A percentile compares a stretch with the other conserved stretches of the same genome.
Conservation (phyloP, 2,329 filamentous ascomycete species). For the Magnaporthiopsis rhizophila region DNA sequence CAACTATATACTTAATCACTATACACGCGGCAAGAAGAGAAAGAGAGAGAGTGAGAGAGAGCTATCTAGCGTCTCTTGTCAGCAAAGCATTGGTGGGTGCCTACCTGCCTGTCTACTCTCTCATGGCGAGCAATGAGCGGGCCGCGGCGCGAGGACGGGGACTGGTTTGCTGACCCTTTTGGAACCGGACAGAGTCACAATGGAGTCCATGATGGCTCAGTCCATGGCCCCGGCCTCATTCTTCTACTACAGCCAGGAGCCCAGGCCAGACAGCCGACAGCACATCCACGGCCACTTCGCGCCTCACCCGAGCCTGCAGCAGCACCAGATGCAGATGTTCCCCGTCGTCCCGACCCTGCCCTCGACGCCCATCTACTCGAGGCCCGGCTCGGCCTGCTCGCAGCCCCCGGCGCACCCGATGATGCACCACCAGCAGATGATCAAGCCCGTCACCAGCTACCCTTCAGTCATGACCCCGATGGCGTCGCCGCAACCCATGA, state of each 20-base stretch:
- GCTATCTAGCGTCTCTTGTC: not conserved
- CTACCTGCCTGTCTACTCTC: not conserved
- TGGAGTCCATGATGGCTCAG: conserved; percentile 58
- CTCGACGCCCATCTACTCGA: conserved; percentile 55
- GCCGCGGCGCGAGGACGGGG: no score
- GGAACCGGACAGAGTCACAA: conserved; percentile 31
- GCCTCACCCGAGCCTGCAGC: conserved; percentile 40
- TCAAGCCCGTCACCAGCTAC: conserved; percentile 66
- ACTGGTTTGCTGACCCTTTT: not conserved
- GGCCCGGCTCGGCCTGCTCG: conserved; percentile 58
- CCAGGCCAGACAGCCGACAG: conserved; percentile 62
- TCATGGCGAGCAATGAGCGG: not conserved
- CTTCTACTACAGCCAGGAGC: conserved; percentile 80
- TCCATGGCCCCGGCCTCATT: conserved; percentile 66
- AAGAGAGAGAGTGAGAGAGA: not conserved
- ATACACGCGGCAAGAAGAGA: not conserved
- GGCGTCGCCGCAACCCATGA: conserved; percentile 65
- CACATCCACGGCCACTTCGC: conserved; percentile 61
- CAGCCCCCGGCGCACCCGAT: conserved; percentile 53
- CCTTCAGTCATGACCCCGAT: conserved; percentile 67
- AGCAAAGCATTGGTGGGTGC: not conserved
- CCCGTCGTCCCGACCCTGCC: conserved; percentile 50
- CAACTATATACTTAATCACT: conserved; percentile 1
- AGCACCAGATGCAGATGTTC: conserved; percentile 43
- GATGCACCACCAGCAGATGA: conserved; percentile 48